These are phyloP conservation scores for Euptelea pleiosperma DNA, from an alignment of 164 flowering plant species.

Conservation along the genomic window DNA sequence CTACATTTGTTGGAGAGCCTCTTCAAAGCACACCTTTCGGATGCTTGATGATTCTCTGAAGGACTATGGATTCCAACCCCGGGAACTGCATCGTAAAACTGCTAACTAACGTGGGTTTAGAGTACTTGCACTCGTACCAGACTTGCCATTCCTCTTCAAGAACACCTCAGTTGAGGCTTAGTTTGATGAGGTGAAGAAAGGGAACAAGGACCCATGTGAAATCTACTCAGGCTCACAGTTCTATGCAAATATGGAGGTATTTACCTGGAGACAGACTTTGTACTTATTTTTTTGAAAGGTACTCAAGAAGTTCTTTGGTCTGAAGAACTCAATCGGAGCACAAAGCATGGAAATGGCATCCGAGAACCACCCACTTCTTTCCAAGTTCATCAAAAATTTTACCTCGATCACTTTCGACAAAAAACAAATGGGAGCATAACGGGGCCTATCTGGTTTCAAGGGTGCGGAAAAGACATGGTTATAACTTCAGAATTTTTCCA, in stretches of 20 bases:
- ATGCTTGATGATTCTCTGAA: constrained; percentile 67
- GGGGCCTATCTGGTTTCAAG: constrained; percentile 82
- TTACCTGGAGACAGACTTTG: constrained; percentile 49
- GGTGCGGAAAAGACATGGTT: constrained; percentile 22
- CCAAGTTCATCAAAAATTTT: constrained; percentile 71
- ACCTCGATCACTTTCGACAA: constrained; percentile 59
- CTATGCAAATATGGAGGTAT: constrained; percentile 54
- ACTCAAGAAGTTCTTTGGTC: constrained; percentile 28
- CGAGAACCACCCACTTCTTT: constrained; percentile 58
- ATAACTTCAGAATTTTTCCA: constrained; percentile 53
- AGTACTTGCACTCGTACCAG: constrained; percentile 54
- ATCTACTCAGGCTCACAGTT: constrained; percentile 42
- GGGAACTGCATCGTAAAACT: constrained; percentile 54
- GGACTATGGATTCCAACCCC: constrained; percentile 44
- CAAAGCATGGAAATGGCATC: constrained; percentile 27
- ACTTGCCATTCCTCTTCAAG: constrained; percentile 46
- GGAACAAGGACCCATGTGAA: constrained; percentile 42
- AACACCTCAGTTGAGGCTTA: constrained; percentile 68
- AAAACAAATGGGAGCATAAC: constrained; percentile 84
- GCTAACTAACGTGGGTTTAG: constrained; percentile 33
- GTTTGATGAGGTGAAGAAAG: constrained; percentile 47
- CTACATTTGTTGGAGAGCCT: constrained; percentile 53
- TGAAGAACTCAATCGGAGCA: constrained; percentile 49
- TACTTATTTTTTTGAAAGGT: no score
- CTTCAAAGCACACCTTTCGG: constrained; percentile 65